Conservation (phyloP, 1,139 yeast species). For the Kodamaea plutei region DNA sequence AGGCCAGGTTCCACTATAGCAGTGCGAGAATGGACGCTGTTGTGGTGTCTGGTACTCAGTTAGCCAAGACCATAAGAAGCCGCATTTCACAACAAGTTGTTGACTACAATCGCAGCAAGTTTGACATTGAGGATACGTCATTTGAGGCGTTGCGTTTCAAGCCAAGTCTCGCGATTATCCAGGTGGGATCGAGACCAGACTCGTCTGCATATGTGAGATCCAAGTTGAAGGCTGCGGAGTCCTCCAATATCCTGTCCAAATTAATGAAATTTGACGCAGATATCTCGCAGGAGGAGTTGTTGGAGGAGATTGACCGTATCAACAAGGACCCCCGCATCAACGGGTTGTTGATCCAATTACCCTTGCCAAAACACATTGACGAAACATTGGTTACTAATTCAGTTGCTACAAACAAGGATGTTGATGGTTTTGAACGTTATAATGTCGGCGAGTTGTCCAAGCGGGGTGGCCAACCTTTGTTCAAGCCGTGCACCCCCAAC, state of each 20-base stretch:
- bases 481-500: conserved; percentile 77
- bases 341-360: conserved; percentile 70
- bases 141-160: conserved; percentile 43
- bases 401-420: conserved; percentile 66
- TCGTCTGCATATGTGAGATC: conserved; percentile 74
- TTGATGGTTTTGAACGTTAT: conserved; percentile 73
- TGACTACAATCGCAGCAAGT: conserved; percentile 26
- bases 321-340: conserved; percentile 63
- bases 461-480: conserved; percentile 65
- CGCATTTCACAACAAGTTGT: conserved; percentile 42
- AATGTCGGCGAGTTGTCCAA: conserved; percentile 76
- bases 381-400: conserved; percentile 67
- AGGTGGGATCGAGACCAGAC: conserved; percentile 74
- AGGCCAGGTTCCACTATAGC: conserved; percentile 11
- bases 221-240: conserved; percentile 68
- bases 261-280: conserved; percentile 55
- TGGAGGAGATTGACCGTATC: conserved; percentile 51
- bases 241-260: conserved; percentile 59
- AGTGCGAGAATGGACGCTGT: conserved; percentile 27
- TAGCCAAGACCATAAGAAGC: conserved; percentile 37
- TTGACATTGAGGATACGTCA: conserved; percentile 16
- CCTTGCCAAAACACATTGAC: conserved; percentile 66
- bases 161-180: conserved; percentile 66
- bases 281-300: conserved; percentile 52
- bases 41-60: conserved; percentile 42